Percentiles rank a stretch among this genome's conserved stretches.
Evolutionary conservation across 768 basidiomycete genomes (phyloP).

Genomic region (Cyclocybe aegerita): DNA sequence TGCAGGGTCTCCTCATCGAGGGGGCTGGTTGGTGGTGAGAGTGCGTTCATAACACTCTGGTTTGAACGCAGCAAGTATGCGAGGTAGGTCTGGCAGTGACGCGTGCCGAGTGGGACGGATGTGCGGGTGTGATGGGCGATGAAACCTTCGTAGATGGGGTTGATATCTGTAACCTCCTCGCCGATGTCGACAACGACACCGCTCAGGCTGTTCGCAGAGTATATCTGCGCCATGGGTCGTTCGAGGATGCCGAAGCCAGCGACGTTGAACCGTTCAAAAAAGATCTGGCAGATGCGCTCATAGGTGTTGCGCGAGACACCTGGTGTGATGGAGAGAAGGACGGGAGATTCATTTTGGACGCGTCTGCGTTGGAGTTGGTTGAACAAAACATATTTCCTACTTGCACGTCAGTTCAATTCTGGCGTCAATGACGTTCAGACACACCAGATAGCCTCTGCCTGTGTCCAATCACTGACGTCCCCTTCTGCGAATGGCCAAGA

Average conservation of each 20-base stretch:
- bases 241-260: conserved; percentile 81
- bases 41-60: conserved; percentile 55
- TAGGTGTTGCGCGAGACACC: conserved; percentile 65
- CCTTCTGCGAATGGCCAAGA: conserved; percentile 85
- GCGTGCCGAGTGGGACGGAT: conserved; percentile 62
- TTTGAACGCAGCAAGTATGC: conserved; percentile 73
- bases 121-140: conserved; percentile 53
- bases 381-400: conserved; percentile 86
- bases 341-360: conserved; percentile 84
- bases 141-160: conserved; percentile 75
- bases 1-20: conserved; percentile 47
- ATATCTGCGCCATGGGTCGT: conserved; percentile 82
- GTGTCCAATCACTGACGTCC: conserved; percentile 73
- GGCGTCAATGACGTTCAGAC: conserved; percentile 19
- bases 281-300: conserved; percentile 77
- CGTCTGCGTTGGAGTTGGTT: conserved; percentile 72
- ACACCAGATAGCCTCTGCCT: conserved; percentile 89
- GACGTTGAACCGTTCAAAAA: conserved; percentile 92
- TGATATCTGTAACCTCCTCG: conserved; percentile 71
- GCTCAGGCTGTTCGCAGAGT: conserved; percentile 66
- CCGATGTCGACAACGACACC: conserved; percentile 86
- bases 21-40: conserved; percentile 53
- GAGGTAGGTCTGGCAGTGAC: conserved; percentile 74
- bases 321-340: conserved; percentile 69
- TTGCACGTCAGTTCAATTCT: conserved; percentile 2